A percentile compares a stretch with the other conserved stretches of the same genome.
phyloP scores from a whole-genome alignment of 768 basidiomycete genomes.

The Lyophyllum atratum region DNA sequence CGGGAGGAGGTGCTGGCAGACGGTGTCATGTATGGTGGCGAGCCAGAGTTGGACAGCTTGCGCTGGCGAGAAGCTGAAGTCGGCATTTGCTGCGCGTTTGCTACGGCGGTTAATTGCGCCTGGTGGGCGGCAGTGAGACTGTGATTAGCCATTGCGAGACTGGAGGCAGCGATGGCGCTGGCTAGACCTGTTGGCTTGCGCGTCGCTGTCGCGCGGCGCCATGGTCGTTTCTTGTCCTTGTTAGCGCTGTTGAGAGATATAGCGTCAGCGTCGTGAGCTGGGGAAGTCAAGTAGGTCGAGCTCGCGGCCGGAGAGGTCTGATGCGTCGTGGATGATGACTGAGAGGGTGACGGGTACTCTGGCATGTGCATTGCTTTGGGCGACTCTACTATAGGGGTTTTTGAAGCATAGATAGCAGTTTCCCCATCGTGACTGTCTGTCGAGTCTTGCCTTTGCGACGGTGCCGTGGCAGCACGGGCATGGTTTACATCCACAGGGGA shows the following conservation, averaged over 20 bases:
- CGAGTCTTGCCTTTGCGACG: constrained; percentile 7
- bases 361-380: constrained; percentile 40
- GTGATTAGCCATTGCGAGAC: constrained; percentile 65
- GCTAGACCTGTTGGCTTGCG: constrained; percentile 64
- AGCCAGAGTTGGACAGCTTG: constrained; percentile 17
- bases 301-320: constrained; percentile 13
- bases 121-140: constrained; percentile 49
- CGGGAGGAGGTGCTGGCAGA: constrained; percentile 27
- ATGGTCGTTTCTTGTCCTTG: constrained; percentile 42
- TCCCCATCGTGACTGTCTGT: constrained; percentile 19
- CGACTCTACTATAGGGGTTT: constrained; percentile 44
- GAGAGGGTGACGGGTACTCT: constrained; percentile 23
- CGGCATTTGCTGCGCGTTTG: constrained; percentile 11
- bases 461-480: constrained; percentile 27
- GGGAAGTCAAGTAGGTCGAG: constrained; percentile 18
- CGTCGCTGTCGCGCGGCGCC: constrained; percentile 40
- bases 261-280: constrained; percentile 22
- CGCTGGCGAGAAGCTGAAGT: neutral
- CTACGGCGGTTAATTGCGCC: constrained; percentile 35
- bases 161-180: constrained; percentile 65
- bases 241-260: constrained; percentile 20
- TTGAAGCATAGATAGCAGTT: constrained; percentile 15
- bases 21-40: constrained; percentile 28
- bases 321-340: constrained; percentile 14
- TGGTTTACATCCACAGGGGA: constrained; percentile 26